A percentile compares a stretch with the other conserved stretches of the same genome.
phyloP scores from a whole-genome alignment of 345 rosid species.

The Syzygium aromaticum region DNA sequence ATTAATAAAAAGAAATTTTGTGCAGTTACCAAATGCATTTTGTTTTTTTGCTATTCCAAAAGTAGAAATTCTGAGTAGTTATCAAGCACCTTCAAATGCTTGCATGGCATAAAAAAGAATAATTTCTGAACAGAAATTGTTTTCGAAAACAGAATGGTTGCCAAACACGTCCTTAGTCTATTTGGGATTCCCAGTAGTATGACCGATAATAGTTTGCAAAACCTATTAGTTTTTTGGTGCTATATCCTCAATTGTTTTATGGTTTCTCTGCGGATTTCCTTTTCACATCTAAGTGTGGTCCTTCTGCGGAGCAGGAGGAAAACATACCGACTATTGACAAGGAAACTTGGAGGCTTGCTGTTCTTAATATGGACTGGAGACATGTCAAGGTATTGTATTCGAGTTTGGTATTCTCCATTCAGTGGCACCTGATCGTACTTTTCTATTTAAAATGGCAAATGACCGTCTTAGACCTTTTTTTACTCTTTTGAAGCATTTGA shows the following conservation, averaged over 20 bases:
- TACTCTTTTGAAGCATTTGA: background rate
- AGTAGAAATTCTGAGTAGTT: too few species aligned
- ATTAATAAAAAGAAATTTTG: too few species aligned
- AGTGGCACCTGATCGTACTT: background rate
- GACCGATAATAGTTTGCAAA: background rate
- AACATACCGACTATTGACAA: constrained; percentile 41
- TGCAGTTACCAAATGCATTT: too few species aligned
- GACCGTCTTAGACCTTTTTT: background rate
- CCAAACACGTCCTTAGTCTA: background rate
- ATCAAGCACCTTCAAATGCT: too few species aligned
- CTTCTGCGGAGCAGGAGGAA: constrained; percentile 46
- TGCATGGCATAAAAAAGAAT: too few species aligned
- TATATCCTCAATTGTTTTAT: background rate
- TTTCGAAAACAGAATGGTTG: too few species aligned
- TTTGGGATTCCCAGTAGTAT: background rate
- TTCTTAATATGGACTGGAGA: constrained; percentile 90
- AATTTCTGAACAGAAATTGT: too few species aligned
- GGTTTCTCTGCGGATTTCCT: background rate
- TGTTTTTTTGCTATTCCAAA: too few species aligned
- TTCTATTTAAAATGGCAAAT: background rate
- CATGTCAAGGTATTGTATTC: constrained; percentile 52
- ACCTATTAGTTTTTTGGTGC: background rate
- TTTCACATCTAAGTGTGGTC: background rate
- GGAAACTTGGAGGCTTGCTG: constrained; percentile 75
- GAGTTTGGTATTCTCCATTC: constrained; percentile 1